Percentiles rank a stretch among this genome's conserved stretches.
These are phyloP conservation scores for Leersia perrieri DNA, from an alignment of 176 grass and related monocot species.

Conservation along the genomic window DNA sequence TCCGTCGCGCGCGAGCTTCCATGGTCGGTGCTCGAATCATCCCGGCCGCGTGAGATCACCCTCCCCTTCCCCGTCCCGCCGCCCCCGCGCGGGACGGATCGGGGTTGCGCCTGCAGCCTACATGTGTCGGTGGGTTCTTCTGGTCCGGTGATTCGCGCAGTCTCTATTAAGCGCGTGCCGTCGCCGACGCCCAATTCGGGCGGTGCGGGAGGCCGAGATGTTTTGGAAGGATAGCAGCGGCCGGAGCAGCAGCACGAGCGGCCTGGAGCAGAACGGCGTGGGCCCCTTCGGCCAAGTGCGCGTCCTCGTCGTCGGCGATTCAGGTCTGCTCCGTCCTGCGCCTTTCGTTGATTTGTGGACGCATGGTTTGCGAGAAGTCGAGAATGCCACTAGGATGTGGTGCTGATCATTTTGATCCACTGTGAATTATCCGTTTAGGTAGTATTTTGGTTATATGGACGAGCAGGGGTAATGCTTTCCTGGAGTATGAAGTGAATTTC, in stretches of 20 bases:
- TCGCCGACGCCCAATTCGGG: not conserved
- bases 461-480: not conserved
- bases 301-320: slow-evolving; percentile 90
- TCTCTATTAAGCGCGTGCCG: not conserved
- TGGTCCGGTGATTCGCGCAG: not conserved
- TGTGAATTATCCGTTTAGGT: not conserved
- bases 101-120: slow-evolving; percentile 12
- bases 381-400: not conserved
- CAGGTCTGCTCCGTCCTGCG: slow-evolving; percentile 38
- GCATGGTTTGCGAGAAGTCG: not conserved
- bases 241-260: slow-evolving; percentile 43
- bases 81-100: not conserved
- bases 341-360: not conserved
- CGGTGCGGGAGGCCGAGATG: slow-evolving; percentile 32
- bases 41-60: slow-evolving; percentile 17
- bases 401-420: not conserved
- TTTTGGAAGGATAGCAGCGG: slow-evolving; percentile 76
- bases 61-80: not conserved
- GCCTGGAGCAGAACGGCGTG: slow-evolving; percentile 63
- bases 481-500: not conserved
- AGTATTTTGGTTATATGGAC: not conserved
- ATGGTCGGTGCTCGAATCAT: not conserved
- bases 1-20: not conserved
- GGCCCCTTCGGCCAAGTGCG: slow-evolving; percentile 82
- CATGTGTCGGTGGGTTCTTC: not conserved